These are phyloP conservation scores for Simmondsia chinensis DNA, from an alignment of 148 eudicot species.

Conservation along the genomic window DNA sequence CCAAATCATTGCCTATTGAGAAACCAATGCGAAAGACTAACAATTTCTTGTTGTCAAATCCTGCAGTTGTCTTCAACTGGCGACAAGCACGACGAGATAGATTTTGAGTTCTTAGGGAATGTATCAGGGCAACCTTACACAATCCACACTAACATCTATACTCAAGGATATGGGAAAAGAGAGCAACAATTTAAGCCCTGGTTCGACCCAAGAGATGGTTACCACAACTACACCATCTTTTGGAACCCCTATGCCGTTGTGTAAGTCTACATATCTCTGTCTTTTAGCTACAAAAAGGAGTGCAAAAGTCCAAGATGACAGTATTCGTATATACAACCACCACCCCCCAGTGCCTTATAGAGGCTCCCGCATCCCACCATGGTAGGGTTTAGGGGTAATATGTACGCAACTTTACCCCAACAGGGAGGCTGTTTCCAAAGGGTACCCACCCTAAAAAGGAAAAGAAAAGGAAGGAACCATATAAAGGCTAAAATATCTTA, in stretches of 20 bases:
- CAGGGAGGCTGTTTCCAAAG: too few relatives aligned
- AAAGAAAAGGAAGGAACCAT: too few relatives aligned
- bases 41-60: background rate
- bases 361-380: background rate
- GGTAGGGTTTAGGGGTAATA: too few relatives aligned
- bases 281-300: too few relatives aligned
- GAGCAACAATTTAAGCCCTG: slow-evolving; percentile 66
- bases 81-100: slow-evolving; percentile 60
- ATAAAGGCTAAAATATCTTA: too few relatives aligned
- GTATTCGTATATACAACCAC: too few relatives aligned
- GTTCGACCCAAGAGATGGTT: slow-evolving; percentile 68
- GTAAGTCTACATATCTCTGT: slow-evolving; percentile 47
- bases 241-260: slow-evolving; percentile 51
- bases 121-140: slow-evolving; percentile 47
- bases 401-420: too few relatives aligned
- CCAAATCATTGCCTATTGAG: too few relatives aligned
- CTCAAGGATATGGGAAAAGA: slow-evolving; percentile 46
- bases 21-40: background rate
- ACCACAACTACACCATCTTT: slow-evolving; percentile 58
- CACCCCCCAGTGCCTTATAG: background rate
- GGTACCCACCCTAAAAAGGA: too few relatives aligned
- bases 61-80: slow-evolving; percentile 49
- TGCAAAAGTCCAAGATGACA: too few relatives aligned
- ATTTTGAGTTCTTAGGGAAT: slow-evolving; percentile 86
- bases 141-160: slow-evolving; percentile 63